Evolutionary conservation across 306 rosid genomes (phyloP).

Genomic region (Luffa acutangula): DNA sequence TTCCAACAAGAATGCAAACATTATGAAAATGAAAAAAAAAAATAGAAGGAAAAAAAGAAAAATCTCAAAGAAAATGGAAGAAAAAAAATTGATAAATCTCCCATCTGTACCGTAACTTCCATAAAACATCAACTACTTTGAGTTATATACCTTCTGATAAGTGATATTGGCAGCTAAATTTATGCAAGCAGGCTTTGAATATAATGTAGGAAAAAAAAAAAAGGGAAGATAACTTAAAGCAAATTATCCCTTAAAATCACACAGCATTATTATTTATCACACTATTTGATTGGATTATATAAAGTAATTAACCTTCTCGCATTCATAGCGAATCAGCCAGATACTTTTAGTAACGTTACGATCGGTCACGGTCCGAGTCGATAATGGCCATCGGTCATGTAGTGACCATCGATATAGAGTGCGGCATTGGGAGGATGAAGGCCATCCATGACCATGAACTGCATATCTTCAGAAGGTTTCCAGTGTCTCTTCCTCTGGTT

Average conservation of each 20-base stretch:
- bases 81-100: background rate
- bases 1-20: background rate
- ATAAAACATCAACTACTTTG: background rate
- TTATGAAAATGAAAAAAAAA: background rate
- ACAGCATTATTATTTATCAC: conserved; percentile 3
- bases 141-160: background rate
- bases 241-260: background rate
- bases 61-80: background rate
- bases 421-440: conserved; percentile 65
- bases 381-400: conserved; percentile 61
- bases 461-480: conserved; percentile 99
- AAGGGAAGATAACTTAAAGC: background rate
- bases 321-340: background rate
- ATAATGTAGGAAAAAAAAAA: background rate
- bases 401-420: conserved; percentile 73
- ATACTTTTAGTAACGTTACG: background rate
- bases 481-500: conserved; percentile 97
- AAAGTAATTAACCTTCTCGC: background rate
- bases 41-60: background rate
- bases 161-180: background rate
- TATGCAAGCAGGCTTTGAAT: background rate
- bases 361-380: conserved; percentile 68
- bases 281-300: background rate
- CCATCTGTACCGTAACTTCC: background rate
- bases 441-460: conserved; percentile 96